Evolutionary conservation across 176 grass and related monocot genomes (phyloP).

Genomic region (Coix lacrymajobi): DNA sequence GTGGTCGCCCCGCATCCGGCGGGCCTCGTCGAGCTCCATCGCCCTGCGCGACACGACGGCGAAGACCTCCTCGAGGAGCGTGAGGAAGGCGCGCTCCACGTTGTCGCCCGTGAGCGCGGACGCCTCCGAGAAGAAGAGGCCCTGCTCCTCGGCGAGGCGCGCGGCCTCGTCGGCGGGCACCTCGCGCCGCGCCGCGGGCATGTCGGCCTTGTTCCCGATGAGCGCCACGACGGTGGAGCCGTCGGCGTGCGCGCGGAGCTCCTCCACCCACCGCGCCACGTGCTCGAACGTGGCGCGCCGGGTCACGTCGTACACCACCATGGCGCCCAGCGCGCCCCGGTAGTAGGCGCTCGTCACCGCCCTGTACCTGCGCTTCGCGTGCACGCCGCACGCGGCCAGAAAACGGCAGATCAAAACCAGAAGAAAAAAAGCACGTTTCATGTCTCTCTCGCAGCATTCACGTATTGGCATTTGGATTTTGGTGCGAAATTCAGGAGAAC

Average conservation of each 20-base stretch:
- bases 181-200: slow-evolving; percentile 33
- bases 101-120: slow-evolving; percentile 62
- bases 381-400: too few species aligned
- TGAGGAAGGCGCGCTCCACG: slow-evolving; percentile 64
- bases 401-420: neutral
- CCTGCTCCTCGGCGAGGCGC: slow-evolving; percentile 61
- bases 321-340: slow-evolving; percentile 71
- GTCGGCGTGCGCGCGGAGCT: slow-evolving; percentile 66
- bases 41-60: slow-evolving; percentile 60
- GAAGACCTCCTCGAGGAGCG: slow-evolving; percentile 64
- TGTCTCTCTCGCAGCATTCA: neutral
- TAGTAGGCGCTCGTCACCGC: slow-evolving; percentile 79
- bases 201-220: slow-evolving; percentile 73
- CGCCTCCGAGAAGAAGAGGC: slow-evolving; percentile 69
- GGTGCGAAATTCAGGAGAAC: neutral
- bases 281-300: slow-evolving; percentile 60
- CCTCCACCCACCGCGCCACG: slow-evolving; percentile 61
- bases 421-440: neutral
- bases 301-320: slow-evolving; percentile 78
- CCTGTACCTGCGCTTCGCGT: slow-evolving; percentile 37
- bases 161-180: slow-evolving; percentile 51
- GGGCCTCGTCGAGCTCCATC: slow-evolving; percentile 48
- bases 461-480: neutral
- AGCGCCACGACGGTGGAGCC: slow-evolving; percentile 60
- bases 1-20: slow-evolving; percentile 18